These are phyloP conservation scores for Delonix regia DNA, from an alignment of 306 rosid genomes.

Conservation along the genomic window DNA sequence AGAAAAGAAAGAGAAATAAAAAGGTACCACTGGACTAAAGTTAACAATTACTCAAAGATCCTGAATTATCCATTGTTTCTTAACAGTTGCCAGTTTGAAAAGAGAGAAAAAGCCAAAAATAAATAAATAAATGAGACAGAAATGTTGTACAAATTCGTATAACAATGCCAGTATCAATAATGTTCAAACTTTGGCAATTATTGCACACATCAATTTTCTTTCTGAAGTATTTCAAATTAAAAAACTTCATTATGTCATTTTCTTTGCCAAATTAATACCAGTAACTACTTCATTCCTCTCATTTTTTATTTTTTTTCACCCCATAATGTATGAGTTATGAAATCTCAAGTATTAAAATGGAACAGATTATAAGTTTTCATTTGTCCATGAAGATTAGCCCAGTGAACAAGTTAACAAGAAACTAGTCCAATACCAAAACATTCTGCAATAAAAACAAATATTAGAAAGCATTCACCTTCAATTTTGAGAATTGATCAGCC, in stretches of 20 bases:
- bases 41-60: not conserved
- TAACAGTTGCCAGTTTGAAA: not conserved
- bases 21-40: not conserved
- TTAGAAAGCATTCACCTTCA: conserved; percentile 63
- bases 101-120: not conserved
- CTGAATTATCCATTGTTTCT: not conserved
- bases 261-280: conserved; percentile 22
- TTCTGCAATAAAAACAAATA: conserved; percentile 29
- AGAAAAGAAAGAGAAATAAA: not conserved
- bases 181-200: not conserved
- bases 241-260: conserved; percentile 6
- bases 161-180: not conserved
- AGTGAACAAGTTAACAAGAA: conserved; percentile 19
- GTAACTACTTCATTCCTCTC: not conserved
- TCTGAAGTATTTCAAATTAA: not conserved
- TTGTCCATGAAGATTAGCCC: conserved; percentile 23
- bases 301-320: not conserved
- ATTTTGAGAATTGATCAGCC: conserved; percentile 85
- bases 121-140: not conserved
- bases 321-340: not conserved
- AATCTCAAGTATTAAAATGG: conserved; percentile 19
- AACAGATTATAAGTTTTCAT: conserved; percentile 12
- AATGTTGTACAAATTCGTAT: not conserved
- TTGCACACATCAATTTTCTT: not conserved
- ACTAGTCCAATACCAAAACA: conserved; percentile 14